A percentile compares a stretch with the other conserved stretches of the same genome.
Evolutionary conservation across 208 protist genomes (phyloP).

Genomic region (Acanthamoeba castellanii): DNA sequence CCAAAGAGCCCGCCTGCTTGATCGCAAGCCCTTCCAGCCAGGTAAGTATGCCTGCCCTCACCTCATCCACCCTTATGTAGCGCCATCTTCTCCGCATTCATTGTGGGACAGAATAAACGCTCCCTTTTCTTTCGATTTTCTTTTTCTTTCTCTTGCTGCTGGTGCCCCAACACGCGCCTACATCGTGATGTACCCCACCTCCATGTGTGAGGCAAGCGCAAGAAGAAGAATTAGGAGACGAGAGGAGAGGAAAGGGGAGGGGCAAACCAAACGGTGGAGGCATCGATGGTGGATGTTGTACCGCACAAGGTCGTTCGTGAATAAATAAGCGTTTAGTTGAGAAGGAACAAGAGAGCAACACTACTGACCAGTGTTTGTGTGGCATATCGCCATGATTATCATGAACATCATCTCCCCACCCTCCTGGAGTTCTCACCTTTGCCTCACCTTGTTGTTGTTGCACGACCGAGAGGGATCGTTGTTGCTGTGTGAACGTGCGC

Average conservation of each 20-base stretch:
- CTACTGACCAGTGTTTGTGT: too few species aligned
- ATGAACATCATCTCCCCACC: background rate
- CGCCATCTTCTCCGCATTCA: background rate
- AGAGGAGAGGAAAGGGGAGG: too few species aligned
- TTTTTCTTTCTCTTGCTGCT: too few species aligned
- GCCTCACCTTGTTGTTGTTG: background rate
- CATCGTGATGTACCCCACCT: too few species aligned
- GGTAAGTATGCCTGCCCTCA: background rate
- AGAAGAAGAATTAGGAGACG: too few species aligned
- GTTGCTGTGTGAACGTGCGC: too few species aligned
- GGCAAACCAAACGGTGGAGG: background rate
- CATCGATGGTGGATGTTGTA: background rate
- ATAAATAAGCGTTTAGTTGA: background rate
- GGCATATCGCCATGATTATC: background rate
- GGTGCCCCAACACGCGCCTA: too few species aligned
- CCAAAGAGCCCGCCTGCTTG: slow-evolving; percentile 13
- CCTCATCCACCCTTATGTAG: background rate
- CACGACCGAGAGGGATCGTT: too few species aligned
- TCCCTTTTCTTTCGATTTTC: too few species aligned
- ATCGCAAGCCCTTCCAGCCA: slow-evolving; percentile 34
- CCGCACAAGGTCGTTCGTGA: background rate
- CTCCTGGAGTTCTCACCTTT: slow-evolving; percentile 8
- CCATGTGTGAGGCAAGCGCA: background rate
- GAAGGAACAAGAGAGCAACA: background rate
- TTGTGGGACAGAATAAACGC: background rate